Conservation (phyloP, 768 basidiomycete species). For the Sarcodon aspratus region DNA sequence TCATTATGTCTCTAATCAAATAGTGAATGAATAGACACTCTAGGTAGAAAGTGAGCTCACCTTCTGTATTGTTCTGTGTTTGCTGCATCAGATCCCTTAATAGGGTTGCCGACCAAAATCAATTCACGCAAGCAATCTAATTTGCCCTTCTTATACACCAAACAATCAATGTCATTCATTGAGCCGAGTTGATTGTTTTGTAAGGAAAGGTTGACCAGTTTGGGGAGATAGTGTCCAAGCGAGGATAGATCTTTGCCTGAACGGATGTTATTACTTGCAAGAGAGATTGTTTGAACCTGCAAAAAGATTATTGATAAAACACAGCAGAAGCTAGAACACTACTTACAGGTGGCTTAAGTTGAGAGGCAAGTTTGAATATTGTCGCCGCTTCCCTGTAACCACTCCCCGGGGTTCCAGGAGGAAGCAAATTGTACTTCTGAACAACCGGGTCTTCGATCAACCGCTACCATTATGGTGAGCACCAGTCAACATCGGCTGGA, state of each 20-base stretch:
- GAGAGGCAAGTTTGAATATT: constrained; percentile 78
- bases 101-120: constrained; percentile 65
- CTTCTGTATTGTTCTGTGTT: constrained; percentile 54
- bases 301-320: background rate
- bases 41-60: constrained; percentile 26
- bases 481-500: background rate
- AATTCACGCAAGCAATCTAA: constrained; percentile 59
- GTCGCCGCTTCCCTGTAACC: constrained; percentile 61
- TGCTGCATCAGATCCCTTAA: constrained; percentile 49
- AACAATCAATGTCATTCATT: constrained; percentile 60
- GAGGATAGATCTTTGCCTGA: constrained; percentile 47
- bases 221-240: constrained; percentile 66
- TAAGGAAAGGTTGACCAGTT: constrained; percentile 68
- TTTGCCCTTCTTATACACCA: constrained; percentile 48
- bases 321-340: background rate
- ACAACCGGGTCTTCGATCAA: constrained; percentile 73
- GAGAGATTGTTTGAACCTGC: constrained; percentile 70
- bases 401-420: constrained; percentile 61
- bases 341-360: constrained; percentile 63
- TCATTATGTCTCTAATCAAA: constrained; percentile 55
- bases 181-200: constrained; percentile 64
- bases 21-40: background rate
- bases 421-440: constrained; percentile 54
- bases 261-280: constrained; percentile 68
- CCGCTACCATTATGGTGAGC: constrained; percentile 32